Evolutionary conservation across 2,329 filamentous ascomycete genomes (phyloP).

Genomic region (Epichloe bromicola): DNA sequence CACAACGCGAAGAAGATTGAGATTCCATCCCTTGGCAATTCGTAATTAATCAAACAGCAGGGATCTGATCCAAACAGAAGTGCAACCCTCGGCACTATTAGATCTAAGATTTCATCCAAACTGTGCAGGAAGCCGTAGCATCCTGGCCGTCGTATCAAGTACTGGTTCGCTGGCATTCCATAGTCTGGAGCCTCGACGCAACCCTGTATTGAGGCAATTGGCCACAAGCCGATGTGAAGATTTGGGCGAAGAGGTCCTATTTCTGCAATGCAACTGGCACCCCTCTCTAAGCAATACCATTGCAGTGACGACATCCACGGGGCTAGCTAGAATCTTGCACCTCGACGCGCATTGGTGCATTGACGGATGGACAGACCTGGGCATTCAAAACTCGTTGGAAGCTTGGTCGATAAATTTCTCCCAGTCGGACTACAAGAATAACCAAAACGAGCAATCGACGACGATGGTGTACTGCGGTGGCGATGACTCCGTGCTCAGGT

Average conservation of each 20-base stretch:
- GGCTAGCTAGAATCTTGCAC: constrained; percentile 44
- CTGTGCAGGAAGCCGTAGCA: constrained; percentile 23
- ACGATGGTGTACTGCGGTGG: constrained; percentile 54
- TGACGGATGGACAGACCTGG: constrained; percentile 21
- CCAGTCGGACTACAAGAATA: constrained; percentile 10
- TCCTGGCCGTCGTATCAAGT: constrained; percentile 67
- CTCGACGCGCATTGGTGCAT: constrained; percentile 30
- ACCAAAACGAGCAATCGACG: constrained; percentile 11
- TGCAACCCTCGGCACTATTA: constrained; percentile 61
- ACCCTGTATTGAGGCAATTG: constrained; percentile 25
- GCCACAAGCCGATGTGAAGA: constrained; percentile 31
- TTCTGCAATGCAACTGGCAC: constrained; percentile 65
- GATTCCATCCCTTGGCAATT: not conserved
- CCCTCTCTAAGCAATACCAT: constrained; percentile 41
- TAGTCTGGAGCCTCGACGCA: constrained; percentile 29
- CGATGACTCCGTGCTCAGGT: constrained; percentile 56
- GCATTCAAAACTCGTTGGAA: constrained; percentile 45
- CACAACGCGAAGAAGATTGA: not conserved
- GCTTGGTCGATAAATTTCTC: constrained; percentile 62
- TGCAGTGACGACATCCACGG: constrained; percentile 59
- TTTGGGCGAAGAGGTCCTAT: constrained; percentile 46
- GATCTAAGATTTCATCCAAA: constrained; percentile 68
- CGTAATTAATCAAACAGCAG: constrained; percentile 2
- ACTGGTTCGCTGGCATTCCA: constrained; percentile 59
- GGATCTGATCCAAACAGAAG: constrained; percentile 37